phyloP scores from a whole-genome alignment of 441 rosid genomes.

The Mallotus japonicus region DNA sequence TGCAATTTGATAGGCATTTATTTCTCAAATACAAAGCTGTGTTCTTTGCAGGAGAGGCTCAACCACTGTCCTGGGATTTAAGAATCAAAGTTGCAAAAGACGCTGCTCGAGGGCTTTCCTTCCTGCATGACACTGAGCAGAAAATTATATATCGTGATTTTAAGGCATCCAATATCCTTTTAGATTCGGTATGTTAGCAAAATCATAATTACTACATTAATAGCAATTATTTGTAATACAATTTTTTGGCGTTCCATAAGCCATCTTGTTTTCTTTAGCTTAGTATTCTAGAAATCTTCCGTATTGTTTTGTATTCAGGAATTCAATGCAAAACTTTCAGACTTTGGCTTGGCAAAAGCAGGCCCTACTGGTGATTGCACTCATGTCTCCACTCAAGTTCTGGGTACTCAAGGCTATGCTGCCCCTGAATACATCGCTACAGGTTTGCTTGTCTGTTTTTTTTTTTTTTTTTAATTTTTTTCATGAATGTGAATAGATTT shows the following conservation, averaged over 20 bases:
- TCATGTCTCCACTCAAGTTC: slow-evolving; percentile 64
- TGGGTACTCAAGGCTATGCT: slow-evolving; percentile 75
- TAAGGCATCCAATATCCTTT: slow-evolving; percentile 66
- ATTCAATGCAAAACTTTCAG: slow-evolving; percentile 65
- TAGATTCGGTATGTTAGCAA: slow-evolving; percentile 50
- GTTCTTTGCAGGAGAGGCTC: slow-evolving; percentile 33
- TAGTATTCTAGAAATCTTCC: background rate
- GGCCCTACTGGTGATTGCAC: slow-evolving; percentile 60
- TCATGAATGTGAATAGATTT: background rate
- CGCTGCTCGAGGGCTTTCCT: slow-evolving; percentile 66
- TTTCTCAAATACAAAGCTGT: too few relatives aligned
- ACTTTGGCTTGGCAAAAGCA: slow-evolving; percentile 75
- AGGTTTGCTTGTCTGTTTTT: slow-evolving; percentile 33
- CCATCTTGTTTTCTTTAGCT: background rate
- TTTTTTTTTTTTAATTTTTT: background rate
- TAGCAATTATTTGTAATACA: background rate
- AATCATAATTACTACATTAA: background rate
- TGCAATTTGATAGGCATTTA: background rate
- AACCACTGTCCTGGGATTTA: slow-evolving; percentile 53
- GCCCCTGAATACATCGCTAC: slow-evolving; percentile 79
- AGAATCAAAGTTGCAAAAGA: slow-evolving; percentile 61
- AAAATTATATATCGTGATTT: slow-evolving; percentile 75
- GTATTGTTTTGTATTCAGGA: slow-evolving; percentile 31
- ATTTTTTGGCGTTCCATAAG: background rate
- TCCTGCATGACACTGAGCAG: slow-evolving; percentile 55